Base-by-base conservation (phyloP, 805 yeast genomes). In the Grigorovia yakushimaensis region DNA sequence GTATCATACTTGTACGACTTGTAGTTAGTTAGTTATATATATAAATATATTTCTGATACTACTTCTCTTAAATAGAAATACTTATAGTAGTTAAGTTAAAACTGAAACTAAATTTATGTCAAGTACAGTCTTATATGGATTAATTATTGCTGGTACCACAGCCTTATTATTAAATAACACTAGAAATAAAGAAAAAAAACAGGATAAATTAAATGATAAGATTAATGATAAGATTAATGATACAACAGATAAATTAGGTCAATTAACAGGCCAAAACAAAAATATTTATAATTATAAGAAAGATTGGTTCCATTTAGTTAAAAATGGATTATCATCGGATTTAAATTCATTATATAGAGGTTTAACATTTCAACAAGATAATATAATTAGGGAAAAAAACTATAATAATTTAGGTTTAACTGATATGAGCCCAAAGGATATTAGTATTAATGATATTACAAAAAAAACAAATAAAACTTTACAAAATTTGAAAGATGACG, bases 401-500 rank as follows among this genome's bases (percentile, higher is more conserved):
- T 33, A 33, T 33, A 15, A 11, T 4, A 15, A 33, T 33, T 33
- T 33, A 15, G 17, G 15, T 33, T 33, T 33, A 15, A 11, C 13
- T 33, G 37, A 15, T 33, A 33, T 33, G 37, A 33, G 15, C 15
- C 37, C 37, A 4, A 11, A 13, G 4, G 37, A 33, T 15, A 15
- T 33, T 33, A 33, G 37, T 33, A 33, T 33, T 15, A 33, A 33
- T 33, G 37, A 33, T 15, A 33, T 33, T 15, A 33, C 11, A 15
- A 33, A 33, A 13, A 33, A 33, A 15, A 15, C 37, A 33, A 33
- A 33, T 15, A n/a, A 33, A 7, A n/a, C 37, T 7, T 13, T 33
- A 15, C n/a, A 33, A 15, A 7, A 33, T 7, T 33, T 33, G 36
- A 63, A 65, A 43, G 58, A 66, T 10, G 64, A 63, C 22, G 72